phyloP scores from a whole-genome alignment of 2,329 filamentous ascomycete species.

The Ascochyta fabae region DNA sequence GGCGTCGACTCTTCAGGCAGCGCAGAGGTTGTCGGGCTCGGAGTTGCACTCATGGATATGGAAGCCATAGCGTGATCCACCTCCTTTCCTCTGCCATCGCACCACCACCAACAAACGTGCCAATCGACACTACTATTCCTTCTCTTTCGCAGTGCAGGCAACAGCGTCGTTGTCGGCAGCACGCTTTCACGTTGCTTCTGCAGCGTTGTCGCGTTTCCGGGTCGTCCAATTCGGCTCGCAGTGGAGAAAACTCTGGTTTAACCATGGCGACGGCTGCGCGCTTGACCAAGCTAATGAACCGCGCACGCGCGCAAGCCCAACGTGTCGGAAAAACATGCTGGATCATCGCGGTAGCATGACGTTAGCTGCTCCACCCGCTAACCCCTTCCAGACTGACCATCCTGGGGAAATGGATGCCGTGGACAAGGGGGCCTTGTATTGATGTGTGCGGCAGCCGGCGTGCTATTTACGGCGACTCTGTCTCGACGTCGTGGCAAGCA shows the following conservation, averaged over 20 bases:
- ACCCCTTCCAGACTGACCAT: background rate
- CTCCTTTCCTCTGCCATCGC: slow-evolving; percentile 13
- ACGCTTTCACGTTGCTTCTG: background rate
- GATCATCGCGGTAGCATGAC: slow-evolving; percentile 10
- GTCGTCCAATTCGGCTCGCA: background rate
- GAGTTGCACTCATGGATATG: slow-evolving; percentile 17
- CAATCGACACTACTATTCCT: background rate
- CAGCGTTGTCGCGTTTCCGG: background rate
- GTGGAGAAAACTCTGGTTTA: slow-evolving; percentile 13
- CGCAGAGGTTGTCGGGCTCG: slow-evolving; percentile 21
- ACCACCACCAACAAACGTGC: background rate
- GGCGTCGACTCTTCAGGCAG: slow-evolving; percentile 26
- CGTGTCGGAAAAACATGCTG: slow-evolving; percentile 13
- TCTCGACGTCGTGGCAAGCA: too few relatives aligned
- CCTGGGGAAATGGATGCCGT: slow-evolving; percentile 3
- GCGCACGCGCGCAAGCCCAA: slow-evolving; percentile 16
- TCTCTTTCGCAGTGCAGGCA: background rate
- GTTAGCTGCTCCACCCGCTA: slow-evolving; percentile 8
- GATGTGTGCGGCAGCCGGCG: too few relatives aligned
- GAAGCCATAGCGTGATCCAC: slow-evolving; percentile 24
- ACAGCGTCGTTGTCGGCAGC: background rate
- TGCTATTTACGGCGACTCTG: too few relatives aligned
- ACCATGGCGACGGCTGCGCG: slow-evolving; percentile 5
- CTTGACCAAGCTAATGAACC: slow-evolving; percentile 8
- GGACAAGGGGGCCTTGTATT: background rate